Percentiles rank a stretch among this genome's conserved stretches.
phyloP scores from a whole-genome alignment of 352 stramenopile genomes.

The Phytophthora pseudosyringae region DNA sequence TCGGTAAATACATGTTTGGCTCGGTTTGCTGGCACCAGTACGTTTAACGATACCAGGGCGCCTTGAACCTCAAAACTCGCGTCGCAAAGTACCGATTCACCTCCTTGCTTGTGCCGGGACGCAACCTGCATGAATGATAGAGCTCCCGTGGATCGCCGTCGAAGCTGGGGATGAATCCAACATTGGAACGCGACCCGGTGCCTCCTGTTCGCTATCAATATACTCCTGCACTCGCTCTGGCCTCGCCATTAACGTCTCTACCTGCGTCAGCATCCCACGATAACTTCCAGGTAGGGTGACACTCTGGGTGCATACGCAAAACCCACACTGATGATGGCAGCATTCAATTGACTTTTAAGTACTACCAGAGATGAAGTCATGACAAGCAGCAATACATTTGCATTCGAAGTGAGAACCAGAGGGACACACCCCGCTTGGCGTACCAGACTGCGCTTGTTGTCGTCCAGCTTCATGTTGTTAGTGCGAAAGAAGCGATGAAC shows the following conservation, averaged over 20 bases:
- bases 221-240: neutral
- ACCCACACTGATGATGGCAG: neutral
- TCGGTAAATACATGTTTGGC: neutral
- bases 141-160: neutral
- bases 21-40: neutral
- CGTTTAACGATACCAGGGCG: neutral
- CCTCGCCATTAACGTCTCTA: neutral
- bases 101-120: neutral
- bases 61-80: conserved; percentile 1
- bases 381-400: neutral
- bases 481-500: too few relatives aligned
- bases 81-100: neutral
- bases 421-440: too few relatives aligned
- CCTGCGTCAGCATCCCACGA: neutral
- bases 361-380: neutral
- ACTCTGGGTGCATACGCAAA: neutral
- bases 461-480: too few relatives aligned
- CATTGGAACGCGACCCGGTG: neutral
- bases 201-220: conserved; percentile 1
- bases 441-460: too few relatives aligned
- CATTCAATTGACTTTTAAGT: neutral
- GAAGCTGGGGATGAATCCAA: neutral
- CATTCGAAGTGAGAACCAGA: neutral
- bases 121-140: neutral
- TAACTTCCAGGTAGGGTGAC: neutral